Evolutionary conservation across 1,284 basidiomycete genomes (phyloP), one percentile per base, ranked within the genome.

Genomic region (Bondarzewia mesenterica): DNA sequence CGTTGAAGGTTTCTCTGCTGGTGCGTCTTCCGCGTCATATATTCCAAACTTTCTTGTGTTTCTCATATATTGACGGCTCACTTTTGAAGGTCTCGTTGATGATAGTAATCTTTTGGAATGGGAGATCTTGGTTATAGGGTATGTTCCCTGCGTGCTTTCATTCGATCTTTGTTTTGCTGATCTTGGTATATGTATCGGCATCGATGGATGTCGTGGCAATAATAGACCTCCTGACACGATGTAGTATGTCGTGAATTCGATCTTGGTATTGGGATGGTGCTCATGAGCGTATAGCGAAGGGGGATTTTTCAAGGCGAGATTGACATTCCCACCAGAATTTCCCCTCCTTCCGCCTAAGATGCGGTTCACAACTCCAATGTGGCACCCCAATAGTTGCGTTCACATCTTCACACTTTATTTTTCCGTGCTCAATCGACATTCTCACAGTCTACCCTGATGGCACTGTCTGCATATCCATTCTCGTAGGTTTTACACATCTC

Each of bases 291-390:
- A 42, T 59, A 93, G 90, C 63, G 93, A 97, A 69, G 93, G 93
- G 53, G 93, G 88, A 10, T 89, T 96, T 65, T 85, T 94, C 69
- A 92, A 89, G 68, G 91, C 92, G 14, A 76, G 86, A 46, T 70
- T 97, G 54, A 77, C 82, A 5, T 97, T 97, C 68, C 93, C 93
- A 18, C 71, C 80, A 25, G 92, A 96, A 65, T 99, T 87, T 65
- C 95, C 95, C 16, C 70, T 97, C 46, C 72, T 85, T 35, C 95
- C 95, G 16, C 95, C 95, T 35, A 95, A 90, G 80, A 93, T 99
- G 91, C 82, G 82, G 49, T 99, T 99, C 65, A 78, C 89, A 54
- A 93, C 93, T 5, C 83, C 84, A 52, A 98, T 99, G 94, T 98
- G 95, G 95, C 95, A 99, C 69, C 95, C 96, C 12, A 99, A 97